Conservation (phyloP, 2,329 filamentous ascomycete genomes). For the Cladophialophora carrionii region DNA sequence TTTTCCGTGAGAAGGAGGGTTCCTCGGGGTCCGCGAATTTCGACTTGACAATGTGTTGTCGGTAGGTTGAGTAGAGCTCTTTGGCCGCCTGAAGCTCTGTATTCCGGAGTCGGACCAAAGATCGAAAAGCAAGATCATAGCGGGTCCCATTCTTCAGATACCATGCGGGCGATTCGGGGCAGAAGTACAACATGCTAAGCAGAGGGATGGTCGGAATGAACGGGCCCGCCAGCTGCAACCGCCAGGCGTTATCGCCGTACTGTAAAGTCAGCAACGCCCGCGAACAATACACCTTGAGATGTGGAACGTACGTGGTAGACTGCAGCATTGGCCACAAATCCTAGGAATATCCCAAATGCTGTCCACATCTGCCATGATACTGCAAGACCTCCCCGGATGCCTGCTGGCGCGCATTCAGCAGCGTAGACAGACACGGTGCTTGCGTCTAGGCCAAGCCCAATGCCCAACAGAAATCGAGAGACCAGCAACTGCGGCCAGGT, state of each 20-base stretch:
- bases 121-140: conserved; percentile 61
- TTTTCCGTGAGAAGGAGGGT: conserved; percentile 40
- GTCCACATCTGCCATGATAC: conserved; percentile 60
- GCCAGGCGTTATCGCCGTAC: conserved; percentile 60
- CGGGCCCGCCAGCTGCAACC: conserved; percentile 66
- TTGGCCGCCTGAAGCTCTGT: conserved; percentile 60
- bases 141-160: conserved; percentile 65
- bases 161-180: conserved; percentile 69
- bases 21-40: conserved; percentile 7
- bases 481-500: conserved; percentile 62
- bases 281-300: not conserved
- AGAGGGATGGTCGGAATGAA: conserved; percentile 68
- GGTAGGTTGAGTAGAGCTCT: conserved; percentile 58
- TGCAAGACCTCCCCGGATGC: conserved; percentile 55
- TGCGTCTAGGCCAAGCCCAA: conserved; percentile 45
- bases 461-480: conserved; percentile 53
- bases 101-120: conserved; percentile 62
- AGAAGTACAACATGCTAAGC: conserved; percentile 61
- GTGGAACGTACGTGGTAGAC: conserved; percentile 57
- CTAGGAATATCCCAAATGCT: conserved; percentile 65
- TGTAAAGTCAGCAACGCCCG: conserved; percentile 9
- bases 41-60: conserved; percentile 54
- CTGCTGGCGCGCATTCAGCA: conserved; percentile 54
- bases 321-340: conserved; percentile 66
- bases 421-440: conserved; percentile 54